Evolutionary conservation across 257 asterid genomes (phyloP).

Genomic region (Petrea volubilis): DNA sequence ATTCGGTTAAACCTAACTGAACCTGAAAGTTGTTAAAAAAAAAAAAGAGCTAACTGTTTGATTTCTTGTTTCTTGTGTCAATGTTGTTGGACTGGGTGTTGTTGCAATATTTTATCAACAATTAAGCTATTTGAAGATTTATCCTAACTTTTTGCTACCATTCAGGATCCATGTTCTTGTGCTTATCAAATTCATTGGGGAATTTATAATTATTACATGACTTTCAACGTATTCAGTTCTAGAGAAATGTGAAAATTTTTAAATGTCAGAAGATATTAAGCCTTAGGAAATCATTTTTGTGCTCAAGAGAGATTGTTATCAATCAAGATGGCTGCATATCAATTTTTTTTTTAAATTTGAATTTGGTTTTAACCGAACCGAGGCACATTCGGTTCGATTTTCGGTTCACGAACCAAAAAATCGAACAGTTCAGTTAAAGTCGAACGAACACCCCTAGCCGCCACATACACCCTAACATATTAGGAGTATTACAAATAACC

Average conservation of each 20-base stretch:
- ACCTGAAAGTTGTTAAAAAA: no score
- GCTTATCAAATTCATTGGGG: not conserved
- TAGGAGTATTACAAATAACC: no score
- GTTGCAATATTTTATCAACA: not conserved
- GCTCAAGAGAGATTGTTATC: not conserved
- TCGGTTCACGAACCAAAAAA: no score
- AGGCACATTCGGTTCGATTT: no score
- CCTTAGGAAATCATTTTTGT: not conserved
- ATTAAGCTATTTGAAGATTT: not conserved
- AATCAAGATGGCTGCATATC: no score
- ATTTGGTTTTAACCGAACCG: no score
- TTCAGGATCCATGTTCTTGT: not conserved
- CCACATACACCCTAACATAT: no score
- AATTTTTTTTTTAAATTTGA: no score
- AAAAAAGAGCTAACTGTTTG: no score
- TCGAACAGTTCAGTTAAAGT: no score
- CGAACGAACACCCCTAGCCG: no score
- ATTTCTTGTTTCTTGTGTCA: slow-evolving; percentile 10
- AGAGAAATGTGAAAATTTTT: not conserved
- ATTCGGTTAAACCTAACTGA: no score
- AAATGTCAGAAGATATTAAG: not conserved
- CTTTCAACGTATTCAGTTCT: not conserved
- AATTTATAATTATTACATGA: not conserved
- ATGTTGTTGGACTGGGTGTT: not conserved
- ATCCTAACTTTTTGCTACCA: not conserved